Evolutionary conservation across 345 rosid genomes (phyloP), one percentile per base, ranked within the genome.

Genomic region (Pelargonium nanum): DNA sequence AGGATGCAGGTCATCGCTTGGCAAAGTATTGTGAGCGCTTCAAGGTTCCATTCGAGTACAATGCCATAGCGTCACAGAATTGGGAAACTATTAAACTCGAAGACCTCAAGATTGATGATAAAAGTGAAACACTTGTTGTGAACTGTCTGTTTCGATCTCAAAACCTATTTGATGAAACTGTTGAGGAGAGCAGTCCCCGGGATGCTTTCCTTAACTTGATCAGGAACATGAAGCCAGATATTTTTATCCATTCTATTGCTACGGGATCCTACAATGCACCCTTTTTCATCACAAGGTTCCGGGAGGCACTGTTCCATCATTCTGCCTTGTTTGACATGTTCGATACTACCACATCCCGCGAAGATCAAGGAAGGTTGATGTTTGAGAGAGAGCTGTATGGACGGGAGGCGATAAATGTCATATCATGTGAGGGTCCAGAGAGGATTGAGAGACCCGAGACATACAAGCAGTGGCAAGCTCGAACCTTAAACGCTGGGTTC

Each of bases 371-470:
- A 63, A 81, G 98, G 77, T 57, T 77, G 68, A 68, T 72, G 66
- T 59, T 74, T 44, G 97, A 89, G 78, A 66, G 75, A 19, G 93
- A 83, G 74, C 68, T 83, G 53, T 82, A 69, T 20, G 88, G 94
- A 45, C 76, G 80, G 48, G 94, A 81, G 58, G 81, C 74, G 21
- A 63, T 85, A 78, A 89, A 85, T 16, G 83, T 78, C 16, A 69
- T 89, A 34, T 95, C 98, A 0, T 92, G 91, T 32, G 98, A 92
- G 77, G 95, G 97, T 5, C 16, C 57, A 2, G 89, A 81, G 50
- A 82, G 98, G 75, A 76, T 78, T 0, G 87, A 82, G 68, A 85
- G 98, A 75, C 97, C 95, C 0, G 98, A 87, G 80, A 79, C 84
- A 10, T 87, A 82, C 71, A 87, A 80, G 80, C 91, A 82, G 58